Percentiles rank a stretch among this genome's conserved stretches.
These are phyloP conservation scores for Pharus latifolius DNA, from an alignment of 176 grass and related monocot genomes.

Conservation along the genomic window DNA sequence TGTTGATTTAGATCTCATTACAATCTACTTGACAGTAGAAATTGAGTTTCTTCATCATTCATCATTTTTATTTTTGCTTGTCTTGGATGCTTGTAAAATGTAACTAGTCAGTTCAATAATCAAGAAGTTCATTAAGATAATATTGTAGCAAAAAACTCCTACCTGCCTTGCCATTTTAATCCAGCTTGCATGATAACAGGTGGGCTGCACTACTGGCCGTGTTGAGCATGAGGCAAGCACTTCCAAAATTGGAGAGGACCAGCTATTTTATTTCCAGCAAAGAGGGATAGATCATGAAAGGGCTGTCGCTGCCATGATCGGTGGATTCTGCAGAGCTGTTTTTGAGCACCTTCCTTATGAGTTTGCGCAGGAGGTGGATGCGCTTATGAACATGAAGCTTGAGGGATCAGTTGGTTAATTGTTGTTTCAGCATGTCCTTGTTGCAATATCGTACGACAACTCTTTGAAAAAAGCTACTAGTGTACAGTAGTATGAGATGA, in stretches of 20 bases:
- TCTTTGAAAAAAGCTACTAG: constrained; percentile 7
- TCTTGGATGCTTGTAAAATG: too few species aligned
- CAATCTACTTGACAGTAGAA: too few species aligned
- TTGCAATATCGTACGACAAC: background rate
- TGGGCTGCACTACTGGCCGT: constrained; percentile 51
- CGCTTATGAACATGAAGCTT: constrained; percentile 93
- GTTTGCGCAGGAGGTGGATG: constrained; percentile 83
- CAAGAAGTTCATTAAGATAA: background rate
- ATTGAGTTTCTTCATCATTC: too few species aligned
- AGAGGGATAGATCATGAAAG: constrained; percentile 95
- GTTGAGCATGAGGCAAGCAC: constrained; percentile 98
- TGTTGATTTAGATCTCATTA: background rate
- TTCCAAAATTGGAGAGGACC: constrained; percentile 97
- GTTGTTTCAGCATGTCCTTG: background rate
- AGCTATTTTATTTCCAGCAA: constrained; percentile 98
- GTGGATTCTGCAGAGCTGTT: constrained; percentile 87
- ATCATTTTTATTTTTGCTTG: too few species aligned
- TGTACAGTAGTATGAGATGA: constrained; percentile 37
- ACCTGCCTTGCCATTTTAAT: background rate
- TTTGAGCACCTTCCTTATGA: constrained; percentile 84
- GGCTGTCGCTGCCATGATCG: constrained; percentile 91
- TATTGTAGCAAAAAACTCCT: background rate
- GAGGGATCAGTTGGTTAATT: constrained; percentile 94
- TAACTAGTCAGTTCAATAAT: too few species aligned
- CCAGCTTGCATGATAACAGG: constrained; percentile 37